A percentile compares a stretch with the other conserved stretches of the same genome.
Evolutionary conservation across 768 basidiomycete genomes (phyloP).

Genomic region (Tephrocybe rancida): DNA sequence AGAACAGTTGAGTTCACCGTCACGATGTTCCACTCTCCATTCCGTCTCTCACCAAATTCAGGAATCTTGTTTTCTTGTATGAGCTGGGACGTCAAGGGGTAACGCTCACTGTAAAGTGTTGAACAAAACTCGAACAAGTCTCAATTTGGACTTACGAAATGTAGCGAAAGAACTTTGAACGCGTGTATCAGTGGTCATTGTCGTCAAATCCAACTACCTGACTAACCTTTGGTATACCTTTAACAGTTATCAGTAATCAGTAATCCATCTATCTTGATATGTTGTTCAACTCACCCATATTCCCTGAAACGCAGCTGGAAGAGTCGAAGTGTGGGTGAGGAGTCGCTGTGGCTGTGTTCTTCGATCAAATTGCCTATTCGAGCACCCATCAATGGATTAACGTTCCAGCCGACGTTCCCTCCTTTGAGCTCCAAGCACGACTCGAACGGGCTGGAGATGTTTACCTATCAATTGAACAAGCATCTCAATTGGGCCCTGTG

Average conservation of each 20-base stretch:
- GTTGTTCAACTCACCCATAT: slow-evolving; percentile 19
- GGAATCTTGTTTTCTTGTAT: slow-evolving; percentile 99
- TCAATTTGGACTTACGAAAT: slow-evolving; percentile 85
- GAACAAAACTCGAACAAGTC: no score
- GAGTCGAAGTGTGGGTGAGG: slow-evolving; percentile 13
- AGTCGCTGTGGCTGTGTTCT: slow-evolving; percentile 5
- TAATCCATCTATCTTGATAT: not conserved
- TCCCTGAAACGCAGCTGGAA: slow-evolving; percentile 9
- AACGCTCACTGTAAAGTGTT: slow-evolving; percentile 73
- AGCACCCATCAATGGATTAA: not conserved
- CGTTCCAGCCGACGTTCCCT: not conserved
- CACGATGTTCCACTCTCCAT: not conserved
- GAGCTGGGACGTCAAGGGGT: slow-evolving; percentile 96
- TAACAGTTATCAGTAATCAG: not conserved
- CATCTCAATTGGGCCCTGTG: not conserved
- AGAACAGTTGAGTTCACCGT: slow-evolving; percentile 10
- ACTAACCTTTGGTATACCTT: slow-evolving; percentile 70
- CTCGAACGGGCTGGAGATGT: not conserved
- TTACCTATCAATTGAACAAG: not conserved
- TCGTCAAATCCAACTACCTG: not conserved
- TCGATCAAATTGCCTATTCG: slow-evolving; percentile 17
- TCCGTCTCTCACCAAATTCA: slow-evolving; percentile 77
- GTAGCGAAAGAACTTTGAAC: slow-evolving; percentile 88
- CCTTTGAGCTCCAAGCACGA: not conserved
- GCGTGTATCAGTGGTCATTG: slow-evolving; percentile 15